These are phyloP conservation scores for Carex parvula DNA, from an alignment of 176 grass and related monocot species.

Conservation along the genomic window DNA sequence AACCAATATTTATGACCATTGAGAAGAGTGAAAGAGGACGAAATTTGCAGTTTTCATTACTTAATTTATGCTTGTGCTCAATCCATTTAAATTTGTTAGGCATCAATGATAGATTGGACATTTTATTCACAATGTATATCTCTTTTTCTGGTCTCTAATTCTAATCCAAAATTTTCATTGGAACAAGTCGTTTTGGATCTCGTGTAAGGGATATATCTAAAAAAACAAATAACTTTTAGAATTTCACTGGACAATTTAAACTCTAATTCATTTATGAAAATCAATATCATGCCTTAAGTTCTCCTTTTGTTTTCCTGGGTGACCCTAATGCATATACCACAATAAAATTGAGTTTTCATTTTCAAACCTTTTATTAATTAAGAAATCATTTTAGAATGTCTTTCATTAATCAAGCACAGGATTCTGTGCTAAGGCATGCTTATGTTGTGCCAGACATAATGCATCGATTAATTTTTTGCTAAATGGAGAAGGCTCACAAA, in stretches of 20 bases:
- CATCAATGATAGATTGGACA: not conserved
- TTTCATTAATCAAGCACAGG: not conserved
- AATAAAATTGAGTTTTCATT: not conserved
- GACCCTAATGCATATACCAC: not conserved
- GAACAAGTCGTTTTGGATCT: not conserved
- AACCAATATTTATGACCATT: too few relatives aligned
- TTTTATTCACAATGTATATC: not conserved
- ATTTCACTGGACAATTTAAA: not conserved
- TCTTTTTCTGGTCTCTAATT: not conserved
- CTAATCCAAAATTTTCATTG: conserved; percentile 2
- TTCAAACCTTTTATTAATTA: not conserved
- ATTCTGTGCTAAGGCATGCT: not conserved
- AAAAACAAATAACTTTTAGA: not conserved
- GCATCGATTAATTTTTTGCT: not conserved
- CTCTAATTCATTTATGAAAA: not conserved
- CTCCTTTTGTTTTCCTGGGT: not conserved
- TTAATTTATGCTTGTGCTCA: not conserved
- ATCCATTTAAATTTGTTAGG: not conserved
- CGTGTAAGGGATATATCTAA: not conserved
- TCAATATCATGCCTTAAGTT: not conserved
- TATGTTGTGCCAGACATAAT: not conserved
- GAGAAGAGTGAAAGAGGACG: too few relatives aligned
- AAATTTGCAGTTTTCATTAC: not conserved
- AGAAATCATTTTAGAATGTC: not conserved
- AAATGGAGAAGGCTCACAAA: not conserved